phyloP scores from a whole-genome alignment of 495 filamentous ascomycete genomes.

The Tuber brumale region DNA sequence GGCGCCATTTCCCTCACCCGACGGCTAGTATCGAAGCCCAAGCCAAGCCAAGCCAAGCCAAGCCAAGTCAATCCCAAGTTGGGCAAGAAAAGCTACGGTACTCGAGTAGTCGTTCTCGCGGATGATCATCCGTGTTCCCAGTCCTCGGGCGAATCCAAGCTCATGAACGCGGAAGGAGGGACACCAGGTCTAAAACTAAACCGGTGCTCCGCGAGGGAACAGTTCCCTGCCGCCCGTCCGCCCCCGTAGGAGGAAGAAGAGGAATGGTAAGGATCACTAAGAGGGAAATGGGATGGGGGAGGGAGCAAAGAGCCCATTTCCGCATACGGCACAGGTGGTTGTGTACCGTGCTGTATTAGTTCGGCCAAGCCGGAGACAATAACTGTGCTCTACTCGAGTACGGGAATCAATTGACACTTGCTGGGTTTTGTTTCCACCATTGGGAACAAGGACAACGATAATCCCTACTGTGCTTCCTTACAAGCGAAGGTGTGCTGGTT shows the following conservation, averaged over 20 bases:
- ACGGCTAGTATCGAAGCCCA: background rate
- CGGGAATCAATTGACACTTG: background rate
- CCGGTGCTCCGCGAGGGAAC: background rate
- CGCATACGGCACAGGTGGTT: background rate
- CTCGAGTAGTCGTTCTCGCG: background rate
- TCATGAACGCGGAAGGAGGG: background rate
- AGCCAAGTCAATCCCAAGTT: background rate
- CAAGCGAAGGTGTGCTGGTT: background rate
- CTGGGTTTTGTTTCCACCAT: background rate
- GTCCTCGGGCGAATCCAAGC: background rate
- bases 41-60: background rate
- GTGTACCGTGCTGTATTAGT: background rate
- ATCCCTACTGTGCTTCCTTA: background rate
- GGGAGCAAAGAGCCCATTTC: background rate
- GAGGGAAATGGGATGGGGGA: background rate
- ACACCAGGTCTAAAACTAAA: background rate
- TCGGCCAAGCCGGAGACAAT: background rate
- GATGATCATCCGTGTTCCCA: background rate
- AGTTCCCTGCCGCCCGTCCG: background rate
- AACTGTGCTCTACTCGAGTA: background rate
- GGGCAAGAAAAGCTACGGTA: background rate
- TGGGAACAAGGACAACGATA: background rate
- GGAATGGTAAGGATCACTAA: background rate
- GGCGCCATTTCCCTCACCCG: background rate
- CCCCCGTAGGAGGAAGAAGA: background rate